These are phyloP conservation scores for Yamadazyma oceani DNA, from an alignment of 1,139 yeast genomes.

Conservation along the genomic window DNA sequence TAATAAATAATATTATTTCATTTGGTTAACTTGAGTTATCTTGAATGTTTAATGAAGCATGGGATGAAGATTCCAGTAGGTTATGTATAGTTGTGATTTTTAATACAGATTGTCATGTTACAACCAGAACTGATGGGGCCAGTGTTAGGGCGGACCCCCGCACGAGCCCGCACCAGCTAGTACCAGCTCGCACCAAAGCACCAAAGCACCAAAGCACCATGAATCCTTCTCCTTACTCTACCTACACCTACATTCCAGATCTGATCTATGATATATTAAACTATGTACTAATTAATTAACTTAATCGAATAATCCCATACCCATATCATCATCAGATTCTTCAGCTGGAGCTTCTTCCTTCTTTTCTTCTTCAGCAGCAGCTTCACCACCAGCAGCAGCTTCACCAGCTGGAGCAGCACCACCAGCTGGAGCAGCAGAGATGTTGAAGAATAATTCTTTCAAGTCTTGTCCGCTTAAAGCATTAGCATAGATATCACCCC, in stretches of 20 bases:
- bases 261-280: slow-evolving; percentile 5
- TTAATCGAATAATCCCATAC: slow-evolving; percentile 85
- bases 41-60: too few relatives aligned
- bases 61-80: too few relatives aligned
- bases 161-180: too few relatives aligned
- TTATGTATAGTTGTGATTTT: too few relatives aligned
- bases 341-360: slow-evolving; percentile 56
- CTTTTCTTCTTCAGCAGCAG: slow-evolving; percentile 56
- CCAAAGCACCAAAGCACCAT: too few relatives aligned
- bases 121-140: too few relatives aligned
- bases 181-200: too few relatives aligned
- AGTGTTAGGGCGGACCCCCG: too few relatives aligned
- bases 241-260: background rate
- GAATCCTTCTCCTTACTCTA: background rate
- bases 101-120: too few relatives aligned
- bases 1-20: slow-evolving; percentile 1
- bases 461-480: slow-evolving; percentile 79
- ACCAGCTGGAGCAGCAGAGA: slow-evolving; percentile 69
- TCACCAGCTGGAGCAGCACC: slow-evolving; percentile 60
- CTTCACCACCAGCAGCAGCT: slow-evolving; percentile 57
- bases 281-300: slow-evolving; percentile 11
- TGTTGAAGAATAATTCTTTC: slow-evolving; percentile 73
- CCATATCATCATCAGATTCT: slow-evolving; percentile 76
- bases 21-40: too few relatives aligned
- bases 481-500: slow-evolving; percentile 82